phyloP scores from a whole-genome alignment of 768 basidiomycete species.

The Russula ochroleuca region DNA sequence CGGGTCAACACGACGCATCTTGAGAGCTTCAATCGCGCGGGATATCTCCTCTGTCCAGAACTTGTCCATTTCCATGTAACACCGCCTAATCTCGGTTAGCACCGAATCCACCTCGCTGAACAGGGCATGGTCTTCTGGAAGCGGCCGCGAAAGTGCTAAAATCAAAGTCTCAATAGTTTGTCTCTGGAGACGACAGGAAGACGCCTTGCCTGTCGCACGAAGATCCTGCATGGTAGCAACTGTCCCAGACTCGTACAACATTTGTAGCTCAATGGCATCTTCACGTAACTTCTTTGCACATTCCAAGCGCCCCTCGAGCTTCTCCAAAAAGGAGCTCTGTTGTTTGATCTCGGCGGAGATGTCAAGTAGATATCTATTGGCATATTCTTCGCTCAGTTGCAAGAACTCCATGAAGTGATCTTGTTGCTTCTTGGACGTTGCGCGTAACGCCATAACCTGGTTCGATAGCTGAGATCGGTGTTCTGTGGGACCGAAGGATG shows the following conservation, averaged over 20 bases:
- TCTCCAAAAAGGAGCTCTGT: background rate
- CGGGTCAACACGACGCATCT: background rate
- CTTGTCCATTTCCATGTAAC: background rate
- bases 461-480: background rate
- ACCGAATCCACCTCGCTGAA: background rate
- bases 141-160: background rate
- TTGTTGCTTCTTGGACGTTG: background rate
- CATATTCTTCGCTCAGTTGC: background rate
- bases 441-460: background rate
- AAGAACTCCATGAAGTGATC: background rate
- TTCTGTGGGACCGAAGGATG: background rate
- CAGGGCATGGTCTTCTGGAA: background rate
- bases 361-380: background rate
- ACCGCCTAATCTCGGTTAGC: background rate
- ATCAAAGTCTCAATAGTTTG: background rate
- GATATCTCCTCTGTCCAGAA: slow-evolving; percentile 1
- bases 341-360: background rate
- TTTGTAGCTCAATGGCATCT: background rate
- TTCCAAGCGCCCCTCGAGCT: background rate
- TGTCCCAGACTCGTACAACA: background rate
- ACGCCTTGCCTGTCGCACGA: background rate
- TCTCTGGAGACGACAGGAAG: background rate
- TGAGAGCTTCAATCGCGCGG: background rate
- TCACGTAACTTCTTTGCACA: background rate
- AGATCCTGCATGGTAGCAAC: background rate